Evolutionary conservation across 1,139 yeast genomes (phyloP), one percentile per base, ranked within the genome.

Genomic region (Saccharomycopsis crataegensis): DNA sequence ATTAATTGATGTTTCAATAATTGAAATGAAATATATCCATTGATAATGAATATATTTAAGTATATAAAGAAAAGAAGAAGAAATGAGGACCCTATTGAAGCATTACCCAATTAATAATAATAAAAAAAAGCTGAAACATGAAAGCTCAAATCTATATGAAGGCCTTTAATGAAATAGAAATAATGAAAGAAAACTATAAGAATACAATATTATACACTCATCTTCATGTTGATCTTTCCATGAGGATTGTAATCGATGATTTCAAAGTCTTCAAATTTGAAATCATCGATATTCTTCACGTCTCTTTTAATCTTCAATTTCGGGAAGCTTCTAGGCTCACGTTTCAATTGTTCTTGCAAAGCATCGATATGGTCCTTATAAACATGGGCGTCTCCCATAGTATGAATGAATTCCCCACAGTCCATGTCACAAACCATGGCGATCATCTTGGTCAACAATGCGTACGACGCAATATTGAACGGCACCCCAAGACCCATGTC

Each of bases 401-500:
- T 90, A 66, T 93, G 99, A 57, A 91, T 79, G 61, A 93, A 87
- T 62, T 91, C 98, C 37, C 98, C 98, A 61, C 96, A 86, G 62
- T 90, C 95, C 86, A 91, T 83, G 60, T 81, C 96, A 49, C 90
- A 91, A 9, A 93, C 86, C 61, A 88, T 91, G 1, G 99, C 99
- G 62, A 93, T 86, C 98, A 93, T 93, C 63, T 79, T 85, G 2
- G 97, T 90, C 59, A 93, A 75, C 57, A 93, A 73, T 0, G 99
- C 96, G 66, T 93, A 93, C 0, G 97, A 89, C 0, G 99, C 99
- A 64, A 94, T 93, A 66, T 93, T 94, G 70, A 93, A 93, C 0
- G 99, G 99, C 14, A 93, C 98, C 11, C 99, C 99, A 41, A 93
- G 78, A 0, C 99, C 99, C 97, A 93, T 91, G 65, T 93, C 99